A percentile compares a stretch with the other conserved stretches of the same genome.
Conservation (phyloP, 495 filamentous ascomycete genomes). For the Parmelia sp. region DNA sequence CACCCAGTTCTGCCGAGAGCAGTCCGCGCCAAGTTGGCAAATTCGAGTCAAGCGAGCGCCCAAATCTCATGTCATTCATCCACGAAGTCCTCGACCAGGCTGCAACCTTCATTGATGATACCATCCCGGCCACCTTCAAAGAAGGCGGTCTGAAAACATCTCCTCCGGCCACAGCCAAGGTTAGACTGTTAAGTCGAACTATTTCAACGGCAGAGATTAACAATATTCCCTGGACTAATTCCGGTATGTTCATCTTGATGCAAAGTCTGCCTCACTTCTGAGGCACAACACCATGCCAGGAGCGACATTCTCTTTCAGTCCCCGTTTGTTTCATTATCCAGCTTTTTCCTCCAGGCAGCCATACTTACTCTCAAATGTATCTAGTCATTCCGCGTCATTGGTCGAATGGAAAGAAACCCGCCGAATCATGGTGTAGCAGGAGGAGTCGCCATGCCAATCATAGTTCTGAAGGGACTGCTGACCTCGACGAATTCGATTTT, state of each 20-base stretch:
- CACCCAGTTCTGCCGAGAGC: not conserved
- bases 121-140: constrained; percentile 34
- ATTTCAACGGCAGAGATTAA: constrained; percentile 34
- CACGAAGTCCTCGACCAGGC: constrained; percentile 25
- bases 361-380: not conserved
- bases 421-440: constrained; percentile 65
- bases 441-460: constrained; percentile 55
- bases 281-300: not conserved
- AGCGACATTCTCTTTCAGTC: not conserved
- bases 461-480: constrained; percentile 51
- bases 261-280: not conserved
- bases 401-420: constrained; percentile 23
- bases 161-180: constrained; percentile 38
- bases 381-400: constrained; percentile 15
- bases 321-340: not conserved
- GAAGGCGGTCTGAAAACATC: constrained; percentile 39
- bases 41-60: constrained; percentile 12
- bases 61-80: constrained; percentile 22
- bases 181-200: constrained; percentile 41
- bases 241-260: not conserved
- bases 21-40: constrained; percentile 4
- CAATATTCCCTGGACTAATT: constrained; percentile 21
- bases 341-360: not conserved
- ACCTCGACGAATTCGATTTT: constrained; percentile 57
- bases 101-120: constrained; percentile 22